Evolutionary conservation across 768 basidiomycete species (phyloP), one percentile per base, ranked within the genome.

Genomic region (Phanerodontia chrysosporium): DNA sequence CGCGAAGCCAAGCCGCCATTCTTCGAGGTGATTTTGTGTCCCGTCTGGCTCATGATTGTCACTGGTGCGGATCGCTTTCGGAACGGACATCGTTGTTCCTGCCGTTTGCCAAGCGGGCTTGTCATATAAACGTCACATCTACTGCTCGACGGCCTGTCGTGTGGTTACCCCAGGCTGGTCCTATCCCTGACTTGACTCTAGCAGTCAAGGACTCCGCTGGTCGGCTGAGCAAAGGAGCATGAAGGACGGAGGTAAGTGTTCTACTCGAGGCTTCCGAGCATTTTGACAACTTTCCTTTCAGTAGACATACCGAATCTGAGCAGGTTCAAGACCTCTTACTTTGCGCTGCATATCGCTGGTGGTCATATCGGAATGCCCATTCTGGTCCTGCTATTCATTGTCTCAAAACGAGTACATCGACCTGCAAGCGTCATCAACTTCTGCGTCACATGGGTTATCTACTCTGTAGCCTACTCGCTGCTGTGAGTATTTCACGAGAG

Each of bases 361-460:
- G 84, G 83, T 1, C 79, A 85, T 57, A 66, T 83, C 44, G 77
- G 80, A 46, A 69, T 84, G 13, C 82, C 81, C 14, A 60, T 80
- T 10, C 71, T 84, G 39, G 68, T 85, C 30, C 59, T 75, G 13
- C 82, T 79, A 12, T 77, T 78, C 51, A 64, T 79, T 18, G 58
- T 77, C 24, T 77, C 75, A 52, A 78, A 73, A 63, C 75, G 72
- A 45, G 67, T 77, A 27, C 68, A 72, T 36, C 78, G 80, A 56
- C 81, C 79, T 55, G 80, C 82, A 0, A 78, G 78, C 1, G 74
- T 85, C 63, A 68, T 84, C 59, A 85, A 86, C 60, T 80, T 85
- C 60, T 84, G 82, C 58, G 54, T 80, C n/a, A 75, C 79, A 48
- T 82, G 82, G 82, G 75, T 80, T 10, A 62, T 85, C 44, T 83